Evolutionary conservation across 371 early-diverging fungal species (phyloP), one percentile per base, ranked within the genome.

Genomic region (Batkoa obscura): DNA sequence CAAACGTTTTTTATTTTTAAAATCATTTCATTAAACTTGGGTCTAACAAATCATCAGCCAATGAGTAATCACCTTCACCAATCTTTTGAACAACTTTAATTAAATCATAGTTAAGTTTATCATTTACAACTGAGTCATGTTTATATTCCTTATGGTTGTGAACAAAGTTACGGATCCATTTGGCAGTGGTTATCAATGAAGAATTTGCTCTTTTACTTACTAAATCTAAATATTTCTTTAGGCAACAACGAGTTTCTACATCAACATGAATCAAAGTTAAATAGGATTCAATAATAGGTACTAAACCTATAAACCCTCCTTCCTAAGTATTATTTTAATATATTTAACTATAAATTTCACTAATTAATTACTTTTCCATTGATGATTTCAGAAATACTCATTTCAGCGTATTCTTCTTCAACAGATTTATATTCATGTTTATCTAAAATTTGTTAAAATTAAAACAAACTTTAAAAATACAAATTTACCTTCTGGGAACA

Each of bases 301-400:
- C 65, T 47, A 96, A 69, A 13, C 96, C 93, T n/a, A 83, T 76
- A 73, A 93, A 91, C 23, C 76, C 79, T 17, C 67, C 66, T 8
- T 64, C 69, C 71, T n/a, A n/a, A n/a, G n/a, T n/a, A n/a, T n/a
- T n/a, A n/a, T n/a, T n/a, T n/a, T 78, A 55, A 32, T 0, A 56
- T 41, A 2, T 2, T 17, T 36, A 60, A 36, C 17, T 43, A 36
- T 62, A 39, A 37, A 57, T 34, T 13, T 31, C 23, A 23, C 17
- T 39, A 23, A 17, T 32, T 75, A 78, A 58, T n/a, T n/a, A n/a
- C n/a, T n/a, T 83, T 80, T 45, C 98, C 98, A 63, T 94, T 92
- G 61, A 98, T 82, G 58, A 99, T 97, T 58, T 94, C 91, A 63
- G 92, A 69, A 33, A 96, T 75, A 2, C 94, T 80, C 78, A 94